Evolutionary conservation across 495 filamentous ascomycete genomes (phyloP).

Genomic region (Neurospora sublineolata): DNA sequence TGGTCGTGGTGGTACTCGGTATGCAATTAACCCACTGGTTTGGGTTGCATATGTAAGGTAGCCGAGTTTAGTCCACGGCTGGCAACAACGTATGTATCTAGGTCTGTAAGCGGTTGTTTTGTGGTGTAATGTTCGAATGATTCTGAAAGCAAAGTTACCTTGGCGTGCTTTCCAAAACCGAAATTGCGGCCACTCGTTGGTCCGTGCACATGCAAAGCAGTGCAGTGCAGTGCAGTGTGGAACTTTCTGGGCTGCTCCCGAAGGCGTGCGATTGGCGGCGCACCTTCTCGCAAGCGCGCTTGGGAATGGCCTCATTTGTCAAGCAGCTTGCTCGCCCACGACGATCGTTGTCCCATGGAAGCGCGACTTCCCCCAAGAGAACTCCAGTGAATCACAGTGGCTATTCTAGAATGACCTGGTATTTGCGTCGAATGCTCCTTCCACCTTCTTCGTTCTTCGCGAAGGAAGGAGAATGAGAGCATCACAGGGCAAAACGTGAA

Average conservation of each 20-base stretch:
- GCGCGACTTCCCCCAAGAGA: neutral
- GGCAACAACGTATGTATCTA: neutral
- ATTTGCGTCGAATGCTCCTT: neutral
- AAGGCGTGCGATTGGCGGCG: neutral
- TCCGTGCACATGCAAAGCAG: neutral
- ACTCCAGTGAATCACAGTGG: neutral
- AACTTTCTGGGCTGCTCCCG: neutral
- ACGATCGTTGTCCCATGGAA: neutral
- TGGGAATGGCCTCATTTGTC: neutral
- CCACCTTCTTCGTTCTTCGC: neutral
- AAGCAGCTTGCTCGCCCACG: neutral
- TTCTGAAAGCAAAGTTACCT: neutral
- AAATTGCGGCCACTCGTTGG: neutral
- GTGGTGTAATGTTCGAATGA: neutral
- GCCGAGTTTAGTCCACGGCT: neutral
- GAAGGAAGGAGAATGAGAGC: neutral
- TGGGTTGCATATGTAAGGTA: neutral
- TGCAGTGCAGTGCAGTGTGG: neutral
- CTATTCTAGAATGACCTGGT: neutral
- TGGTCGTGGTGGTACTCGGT: neutral
- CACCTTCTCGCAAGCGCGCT: neutral
- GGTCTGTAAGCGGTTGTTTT: neutral
- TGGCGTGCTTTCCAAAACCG: neutral
- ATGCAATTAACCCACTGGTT: neutral
- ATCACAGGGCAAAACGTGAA: neutral